These are phyloP conservation scores for Rutstroemia sp. DNA, from an alignment of 2,329 filamentous ascomycete genomes.

Conservation along the genomic window DNA sequence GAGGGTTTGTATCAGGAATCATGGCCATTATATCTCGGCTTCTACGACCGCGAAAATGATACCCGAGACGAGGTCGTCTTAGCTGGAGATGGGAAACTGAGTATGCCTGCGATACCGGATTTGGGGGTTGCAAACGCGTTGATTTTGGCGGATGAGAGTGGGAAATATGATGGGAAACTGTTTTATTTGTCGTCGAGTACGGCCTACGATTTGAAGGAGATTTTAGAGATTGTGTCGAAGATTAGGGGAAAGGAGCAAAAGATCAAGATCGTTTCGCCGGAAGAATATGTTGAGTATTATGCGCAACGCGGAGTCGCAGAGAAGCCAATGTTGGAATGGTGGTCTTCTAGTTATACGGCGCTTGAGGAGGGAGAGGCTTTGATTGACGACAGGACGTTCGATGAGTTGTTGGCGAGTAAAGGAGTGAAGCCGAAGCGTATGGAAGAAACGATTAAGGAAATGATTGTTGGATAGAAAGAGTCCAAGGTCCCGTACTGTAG, in stretches of 20 bases:
- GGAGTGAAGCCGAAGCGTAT: background rate
- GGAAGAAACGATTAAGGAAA: background rate
- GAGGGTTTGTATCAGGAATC: conserved; percentile 24
- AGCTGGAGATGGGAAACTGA: conserved; percentile 21
- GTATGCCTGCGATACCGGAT: conserved; percentile 23
- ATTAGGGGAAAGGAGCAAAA: background rate
- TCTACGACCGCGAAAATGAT: conserved; percentile 14
- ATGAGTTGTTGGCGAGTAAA: background rate
- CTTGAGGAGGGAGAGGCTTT: background rate
- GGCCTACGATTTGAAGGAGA: background rate
- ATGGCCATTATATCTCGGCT: conserved; percentile 24
- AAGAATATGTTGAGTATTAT: background rate
- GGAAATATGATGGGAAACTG: background rate
- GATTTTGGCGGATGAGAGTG: conserved; percentile 12
- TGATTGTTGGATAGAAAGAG: background rate
- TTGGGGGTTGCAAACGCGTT: conserved; percentile 19
- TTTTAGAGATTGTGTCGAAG: background rate
- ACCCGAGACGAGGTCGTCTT: conserved; percentile 19
- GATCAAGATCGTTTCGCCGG: background rate
- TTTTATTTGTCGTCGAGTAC: background rate
- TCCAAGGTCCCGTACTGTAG: background rate
- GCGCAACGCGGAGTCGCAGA: background rate
- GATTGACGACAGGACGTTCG: background rate
- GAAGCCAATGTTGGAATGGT: conserved; percentile 1
- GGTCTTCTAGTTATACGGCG: background rate